Percentiles rank a stretch among this genome's conserved stretches.
Conservation (phyloP, 1,284 basidiomycete species). For the Tylopilus sp. region DNA sequence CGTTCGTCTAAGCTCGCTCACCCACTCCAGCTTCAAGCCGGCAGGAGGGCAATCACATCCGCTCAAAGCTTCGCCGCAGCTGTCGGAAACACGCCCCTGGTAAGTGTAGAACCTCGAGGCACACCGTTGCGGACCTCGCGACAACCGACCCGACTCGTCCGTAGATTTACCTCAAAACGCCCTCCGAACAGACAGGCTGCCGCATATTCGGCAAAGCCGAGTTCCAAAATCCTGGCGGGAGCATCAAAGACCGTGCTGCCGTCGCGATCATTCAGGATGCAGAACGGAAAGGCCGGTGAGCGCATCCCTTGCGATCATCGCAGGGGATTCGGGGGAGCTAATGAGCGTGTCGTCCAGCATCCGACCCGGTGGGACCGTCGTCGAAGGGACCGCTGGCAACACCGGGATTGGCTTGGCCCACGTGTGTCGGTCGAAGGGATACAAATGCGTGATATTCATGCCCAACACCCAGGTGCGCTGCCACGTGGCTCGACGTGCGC, state of each 20-base stretch:
- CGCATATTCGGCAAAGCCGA: conserved; percentile 94
- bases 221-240: conserved; percentile 98
- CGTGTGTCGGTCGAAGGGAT: conserved; percentile 89
- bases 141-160: neutral
- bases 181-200: conserved; percentile 89
- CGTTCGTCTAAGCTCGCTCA: conserved; percentile 27
- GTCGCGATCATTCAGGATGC: conserved; percentile 88
- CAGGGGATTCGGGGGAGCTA: neutral
- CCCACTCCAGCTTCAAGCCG: neutral
- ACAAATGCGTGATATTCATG: conserved; percentile 99
- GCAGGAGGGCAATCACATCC: conserved; percentile 48
- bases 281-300: conserved; percentile 77
- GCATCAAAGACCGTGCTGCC: conserved; percentile 97
- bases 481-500: neutral
- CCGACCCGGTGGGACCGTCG: conserved; percentile 89
- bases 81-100: conserved; percentile 92
- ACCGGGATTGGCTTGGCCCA: conserved; percentile 96
- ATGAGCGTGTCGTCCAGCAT: conserved; percentile 49
- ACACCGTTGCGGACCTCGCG: conserved; percentile 2
- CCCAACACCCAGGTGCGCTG: conserved; percentile 81
- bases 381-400: conserved; percentile 99
- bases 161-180: conserved; percentile 78
- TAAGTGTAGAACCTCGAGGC: conserved; percentile 38
- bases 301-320: conserved; percentile 12
- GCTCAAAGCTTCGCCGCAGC: conserved; percentile 86